Base-by-base conservation (phyloP, 2,329 filamentous ascomycete genomes). In the Tolypocladium endophyticum region DNA sequence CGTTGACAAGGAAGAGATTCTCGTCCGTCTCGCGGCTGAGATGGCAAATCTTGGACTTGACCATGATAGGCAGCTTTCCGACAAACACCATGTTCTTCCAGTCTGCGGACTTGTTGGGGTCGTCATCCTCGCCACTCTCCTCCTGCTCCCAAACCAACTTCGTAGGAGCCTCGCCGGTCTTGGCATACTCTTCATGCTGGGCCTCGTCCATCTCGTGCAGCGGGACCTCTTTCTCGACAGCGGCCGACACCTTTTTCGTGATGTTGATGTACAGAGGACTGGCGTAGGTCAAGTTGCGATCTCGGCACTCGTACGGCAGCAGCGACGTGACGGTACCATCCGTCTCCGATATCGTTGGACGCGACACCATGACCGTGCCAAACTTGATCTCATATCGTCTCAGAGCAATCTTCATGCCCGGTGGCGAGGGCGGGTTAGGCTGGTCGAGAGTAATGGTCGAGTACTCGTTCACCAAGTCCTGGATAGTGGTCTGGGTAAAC, bases 351-450 rank as follows among this genome's bases (percentile, higher is more conserved):
- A 96, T 90, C 53, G 92, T 90, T 1, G 94, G 94, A 60, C 90
- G 87, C 20, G 91, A 92, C 63, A 99, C 87, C 72, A 92, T 88
- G 66, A 97, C 87, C 60, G 88, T 89, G 61, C 92, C 92, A 68
- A 99, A 96, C 68, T 93, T 92, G 74, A 99, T 90, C 73, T 97
- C 92, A 74, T 96, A 97, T 69, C 94, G 87, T 67, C 92, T 89
- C 70, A 97, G 85, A 61, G 92, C 87, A 62, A 97, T 88, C 54
- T 88, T 87, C 64, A 89, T 86, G 68, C 90, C 90, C 61, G 91
- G 86, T 59, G 86, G 82, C 61, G 85, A 83, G 38, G 88, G 87
- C 5, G 92, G 89, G 63, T 92, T 88, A 62, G 92, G 93, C 73
- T 97, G 91, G 71, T 99, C 94, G 64, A 99, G 85, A n/a, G 90